Evolutionary conservation across 116 monocot genomes (phyloP).

Genomic region (Trichopus zeylanicus): DNA sequence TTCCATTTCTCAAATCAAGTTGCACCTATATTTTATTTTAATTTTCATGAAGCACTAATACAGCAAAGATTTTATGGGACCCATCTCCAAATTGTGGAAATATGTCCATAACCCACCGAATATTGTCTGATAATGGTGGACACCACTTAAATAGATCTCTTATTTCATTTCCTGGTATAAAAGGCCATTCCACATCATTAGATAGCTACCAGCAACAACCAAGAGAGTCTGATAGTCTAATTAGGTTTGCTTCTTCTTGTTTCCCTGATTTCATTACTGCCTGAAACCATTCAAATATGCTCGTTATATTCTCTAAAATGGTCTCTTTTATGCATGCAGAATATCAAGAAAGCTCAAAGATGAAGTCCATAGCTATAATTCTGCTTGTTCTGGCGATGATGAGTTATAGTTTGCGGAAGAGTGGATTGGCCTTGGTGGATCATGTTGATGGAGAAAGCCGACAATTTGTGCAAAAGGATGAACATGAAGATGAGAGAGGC

Average conservation of each 20-base stretch:
- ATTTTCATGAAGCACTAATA: no score
- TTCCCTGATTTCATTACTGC: no score
- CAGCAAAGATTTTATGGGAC: no score
- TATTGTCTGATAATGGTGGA: no score
- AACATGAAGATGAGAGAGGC: neutral
- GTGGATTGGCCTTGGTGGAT: conserved; percentile 7
- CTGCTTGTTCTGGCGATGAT: conserved; percentile 7
- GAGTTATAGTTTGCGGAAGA: neutral
- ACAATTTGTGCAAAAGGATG: neutral
- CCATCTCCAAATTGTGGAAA: no score
- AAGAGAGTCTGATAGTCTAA: neutral
- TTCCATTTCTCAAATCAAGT: no score
- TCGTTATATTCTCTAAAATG: no score
- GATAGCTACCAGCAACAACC: neutral
- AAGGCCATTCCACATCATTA: neutral
- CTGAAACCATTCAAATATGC: no score
- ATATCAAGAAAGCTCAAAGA: conserved; percentile 4
- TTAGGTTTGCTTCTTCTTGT: no score
- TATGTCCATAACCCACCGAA: no score
- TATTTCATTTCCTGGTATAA: neutral
- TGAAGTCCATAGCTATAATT: conserved; percentile 7
- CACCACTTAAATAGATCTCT: no score
- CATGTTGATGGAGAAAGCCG: neutral
- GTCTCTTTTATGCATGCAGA: neutral
- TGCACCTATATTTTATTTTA: no score